These are phyloP conservation scores for Hansenula lynferdii DNA, from an alignment of 1,139 yeast genomes.

Conservation along the genomic window DNA sequence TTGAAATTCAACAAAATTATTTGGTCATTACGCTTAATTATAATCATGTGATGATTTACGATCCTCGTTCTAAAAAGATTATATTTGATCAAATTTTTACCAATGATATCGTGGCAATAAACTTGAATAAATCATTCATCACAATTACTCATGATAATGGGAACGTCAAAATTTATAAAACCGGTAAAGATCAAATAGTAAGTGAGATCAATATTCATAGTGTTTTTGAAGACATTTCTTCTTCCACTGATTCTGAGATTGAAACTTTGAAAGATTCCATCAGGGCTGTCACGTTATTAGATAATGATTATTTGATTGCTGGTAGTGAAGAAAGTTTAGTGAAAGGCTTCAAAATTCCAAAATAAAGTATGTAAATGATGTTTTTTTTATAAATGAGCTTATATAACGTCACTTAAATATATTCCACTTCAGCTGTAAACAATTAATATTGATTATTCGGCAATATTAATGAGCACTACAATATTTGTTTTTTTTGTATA, in stretches of 20 bases:
- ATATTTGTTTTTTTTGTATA: no score
- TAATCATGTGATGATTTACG: neutral
- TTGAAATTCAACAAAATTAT: neutral
- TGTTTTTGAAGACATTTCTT: neutral
- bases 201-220: neutral
- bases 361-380: no score
- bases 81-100: neutral
- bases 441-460: no score
- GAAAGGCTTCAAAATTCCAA: neutral
- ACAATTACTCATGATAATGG: neutral
- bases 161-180: neutral
- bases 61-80: neutral
- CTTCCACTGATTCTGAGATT: neutral
- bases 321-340: constrained; percentile 13
- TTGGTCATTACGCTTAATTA: neutral
- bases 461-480: no score
- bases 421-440: neutral
- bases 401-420: neutral
- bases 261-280: neutral
- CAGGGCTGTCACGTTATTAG: neutral
- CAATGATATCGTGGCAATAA: neutral
- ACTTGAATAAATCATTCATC: no score
- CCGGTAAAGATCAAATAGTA: neutral
- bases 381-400: neutral
- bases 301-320: constrained; percentile 7